Base-by-base conservation (phyloP, 768 basidiomycete genomes). In the Thelephora ganbajun region DNA sequence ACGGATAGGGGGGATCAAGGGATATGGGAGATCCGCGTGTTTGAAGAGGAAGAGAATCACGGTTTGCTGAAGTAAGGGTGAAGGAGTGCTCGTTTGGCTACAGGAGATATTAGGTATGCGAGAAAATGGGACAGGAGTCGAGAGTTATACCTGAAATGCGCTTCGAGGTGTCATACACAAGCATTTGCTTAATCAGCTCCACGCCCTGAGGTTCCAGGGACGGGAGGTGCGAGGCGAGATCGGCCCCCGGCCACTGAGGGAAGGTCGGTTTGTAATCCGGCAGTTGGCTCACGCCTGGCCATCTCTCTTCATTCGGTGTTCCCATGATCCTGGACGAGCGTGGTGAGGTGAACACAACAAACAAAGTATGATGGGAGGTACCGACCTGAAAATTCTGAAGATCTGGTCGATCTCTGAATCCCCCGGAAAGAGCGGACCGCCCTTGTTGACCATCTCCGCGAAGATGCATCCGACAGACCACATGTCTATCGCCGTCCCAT, bases 321-420 rank as follows among this genome's bases (percentile, higher is more conserved):
- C 96, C 96, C 42, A 99, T 75, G 23, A 96, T 77, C 58, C 96
- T 97, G 55, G 22, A 48, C 7, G 12, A 30, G 43, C 22, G n/a
- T 44, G 20, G 36, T 35, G 47, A 42, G 54, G 49, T 39, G 45
- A 44, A 20, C 22, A 33, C 26, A 11, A 2, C 14, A 30, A 44
- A 12, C 35, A 44, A 39, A 30, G 20, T 22, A 41, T 7, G 14
- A 18, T 20, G 9, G 33, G 19, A 35, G 11, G 18, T 41, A 63
- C 73, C 46, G 52, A 93, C 96, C 89, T 79, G 75, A 98, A 99
- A 58, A 99, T 99, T 66, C 90, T 84, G 77, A 98, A 98, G 53
- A 98, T 98, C 70, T 99, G 96, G 66, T 99, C 96, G 60, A 98
- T 99, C 68, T 99, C 96, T 22, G 96, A 98, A 67, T 99, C 96